These are phyloP conservation scores for Barnettozyma botsteinii DNA, from an alignment of 805 yeast genomes.

Conservation along the genomic window DNA sequence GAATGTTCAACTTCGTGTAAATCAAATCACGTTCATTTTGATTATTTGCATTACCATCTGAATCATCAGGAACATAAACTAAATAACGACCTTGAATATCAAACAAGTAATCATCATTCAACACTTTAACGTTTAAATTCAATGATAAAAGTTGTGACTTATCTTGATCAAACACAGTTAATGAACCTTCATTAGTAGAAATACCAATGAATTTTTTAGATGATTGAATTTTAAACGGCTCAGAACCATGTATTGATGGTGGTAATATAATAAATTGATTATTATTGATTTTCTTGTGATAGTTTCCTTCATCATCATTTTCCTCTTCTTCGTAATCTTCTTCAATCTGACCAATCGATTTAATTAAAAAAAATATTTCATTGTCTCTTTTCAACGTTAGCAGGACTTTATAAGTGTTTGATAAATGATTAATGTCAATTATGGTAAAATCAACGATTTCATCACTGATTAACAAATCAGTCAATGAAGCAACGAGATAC, in stretches of 20 bases:
- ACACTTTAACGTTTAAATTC: slow-evolving; percentile 14
- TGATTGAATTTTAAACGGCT: slow-evolving; percentile 21
- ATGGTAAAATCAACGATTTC: slow-evolving; percentile 23
- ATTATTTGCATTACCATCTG: background rate
- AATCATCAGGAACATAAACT: slow-evolving; percentile 31
- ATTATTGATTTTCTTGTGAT: no score
- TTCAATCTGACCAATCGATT: slow-evolving; percentile 21
- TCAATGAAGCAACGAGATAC: slow-evolving; percentile 25
- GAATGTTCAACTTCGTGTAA: slow-evolving; percentile 16
- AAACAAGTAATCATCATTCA: slow-evolving; percentile 37
- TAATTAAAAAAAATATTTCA: slow-evolving; percentile 12
- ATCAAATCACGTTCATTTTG: background rate
- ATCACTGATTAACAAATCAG: slow-evolving; percentile 11
- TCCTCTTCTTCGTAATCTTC: background rate
- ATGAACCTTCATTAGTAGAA: slow-evolving; percentile 26
- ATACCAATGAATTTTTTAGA: slow-evolving; percentile 22
- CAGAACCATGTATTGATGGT: slow-evolving; percentile 22
- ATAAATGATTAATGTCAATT: slow-evolving; percentile 19
- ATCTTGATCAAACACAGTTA: slow-evolving; percentile 22
- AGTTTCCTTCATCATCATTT: slow-evolving; percentile 6
- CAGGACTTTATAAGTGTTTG: slow-evolving; percentile 21
- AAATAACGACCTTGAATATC: slow-evolving; percentile 36
- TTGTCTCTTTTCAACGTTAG: slow-evolving; percentile 5
- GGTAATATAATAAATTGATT: slow-evolving; percentile 22
- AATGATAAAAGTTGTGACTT: slow-evolving; percentile 16